These are phyloP conservation scores for Colletotrichum brevisporum DNA, from an alignment of 2,329 filamentous ascomycete genomes.

Conservation along the genomic window DNA sequence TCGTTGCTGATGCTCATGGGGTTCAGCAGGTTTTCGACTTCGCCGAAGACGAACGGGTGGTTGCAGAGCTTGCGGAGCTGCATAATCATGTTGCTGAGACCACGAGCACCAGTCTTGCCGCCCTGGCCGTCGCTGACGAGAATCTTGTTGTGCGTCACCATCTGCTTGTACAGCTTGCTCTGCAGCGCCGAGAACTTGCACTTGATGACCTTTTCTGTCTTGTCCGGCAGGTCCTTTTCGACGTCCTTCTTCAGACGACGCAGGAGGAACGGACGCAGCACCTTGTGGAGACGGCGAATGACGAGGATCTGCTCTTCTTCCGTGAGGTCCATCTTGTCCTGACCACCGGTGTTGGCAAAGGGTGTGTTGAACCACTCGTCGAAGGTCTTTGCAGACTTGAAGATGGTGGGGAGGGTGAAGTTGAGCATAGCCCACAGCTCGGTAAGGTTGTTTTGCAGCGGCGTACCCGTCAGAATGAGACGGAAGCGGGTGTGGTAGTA, in stretches of 20 bases:
- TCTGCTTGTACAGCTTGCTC: slow-evolving; percentile 95
- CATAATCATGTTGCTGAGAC: slow-evolving; percentile 99
- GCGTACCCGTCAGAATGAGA: slow-evolving; percentile 96
- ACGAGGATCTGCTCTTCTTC: slow-evolving; percentile 99
- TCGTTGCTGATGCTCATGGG: slow-evolving; percentile 91
- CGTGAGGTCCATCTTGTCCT: slow-evolving; percentile 98
- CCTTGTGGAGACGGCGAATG: slow-evolving; percentile 98
- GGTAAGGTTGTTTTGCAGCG: slow-evolving; percentile 95
- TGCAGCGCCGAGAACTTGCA: slow-evolving; percentile 98
- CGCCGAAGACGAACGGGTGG: slow-evolving; percentile 98
- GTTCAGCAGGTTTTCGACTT: slow-evolving; percentile 99
- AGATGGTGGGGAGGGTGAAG: slow-evolving; percentile 97
- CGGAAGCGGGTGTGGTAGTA: slow-evolving; percentile 97
- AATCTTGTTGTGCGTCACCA: slow-evolving; percentile 95
- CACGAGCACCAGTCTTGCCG: slow-evolving; percentile 92
- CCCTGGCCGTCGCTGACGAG: slow-evolving; percentile 95
- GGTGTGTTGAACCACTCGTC: slow-evolving; percentile 99
- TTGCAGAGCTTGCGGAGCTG: slow-evolving; percentile 98
- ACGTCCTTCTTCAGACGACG: slow-evolving; percentile 99
- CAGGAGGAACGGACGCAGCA: slow-evolving; percentile 95
- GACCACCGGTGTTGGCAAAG: slow-evolving; percentile 96
- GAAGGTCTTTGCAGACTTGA: slow-evolving; percentile 99
- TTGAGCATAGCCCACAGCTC: slow-evolving; percentile 99
- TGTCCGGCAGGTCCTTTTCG: slow-evolving; percentile 98
- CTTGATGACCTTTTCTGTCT: slow-evolving; percentile 99